Base-by-base conservation (phyloP, 2,329 filamentous ascomycete genomes). In the Aspergillus viridinutans region DNA sequence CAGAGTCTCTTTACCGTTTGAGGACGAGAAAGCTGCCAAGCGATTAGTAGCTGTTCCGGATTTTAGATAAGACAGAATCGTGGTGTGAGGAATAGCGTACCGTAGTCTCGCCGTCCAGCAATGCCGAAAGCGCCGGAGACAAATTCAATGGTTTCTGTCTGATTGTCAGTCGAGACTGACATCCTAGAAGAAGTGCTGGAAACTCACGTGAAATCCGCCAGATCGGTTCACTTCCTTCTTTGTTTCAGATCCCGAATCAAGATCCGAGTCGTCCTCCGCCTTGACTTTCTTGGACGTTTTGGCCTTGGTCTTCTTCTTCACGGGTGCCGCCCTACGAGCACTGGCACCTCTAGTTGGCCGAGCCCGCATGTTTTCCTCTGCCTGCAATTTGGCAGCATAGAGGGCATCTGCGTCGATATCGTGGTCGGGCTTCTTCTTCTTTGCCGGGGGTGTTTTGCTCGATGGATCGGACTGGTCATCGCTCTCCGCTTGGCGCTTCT, bases 1-100 rank as follows among this genome's bases (percentile, higher is more conserved):
- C 94, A 99, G 54, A 99, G 87, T 72, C 90, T 90, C 80, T 97
- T 97, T 67, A 99, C 94, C 0, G 93, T 93, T 73, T 97, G 92
- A 0, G 94, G 93, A 43, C 94, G 89, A 17, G 94, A 96, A 23
- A 99, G 84, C 86, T 96, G 69, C 50, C 29, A 9, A 7, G 8
- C 14, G 3, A 54, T 74, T 60, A 72, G 70, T 35, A 21, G 9
- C 54, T 23, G 23, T 5, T 47, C 43, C 32, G 14, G 14, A 4
- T 32, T 14, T 9, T 3, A 58, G 28, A 55, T 2, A 32, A 29
- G 7, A 3, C 25, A 25, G 20, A 52, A n/a, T 14, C 49, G 40
- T 43, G 4, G 9, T 9, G 32, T 14, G 38, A 20, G 23, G 47
- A 21, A 43, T 49, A 28, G 64, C 72, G 74, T 67, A 81, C 76